These are phyloP conservation scores for Endogone sp. DNA, from an alignment of 192 early-diverging fungal species.

Conservation along the genomic window DNA sequence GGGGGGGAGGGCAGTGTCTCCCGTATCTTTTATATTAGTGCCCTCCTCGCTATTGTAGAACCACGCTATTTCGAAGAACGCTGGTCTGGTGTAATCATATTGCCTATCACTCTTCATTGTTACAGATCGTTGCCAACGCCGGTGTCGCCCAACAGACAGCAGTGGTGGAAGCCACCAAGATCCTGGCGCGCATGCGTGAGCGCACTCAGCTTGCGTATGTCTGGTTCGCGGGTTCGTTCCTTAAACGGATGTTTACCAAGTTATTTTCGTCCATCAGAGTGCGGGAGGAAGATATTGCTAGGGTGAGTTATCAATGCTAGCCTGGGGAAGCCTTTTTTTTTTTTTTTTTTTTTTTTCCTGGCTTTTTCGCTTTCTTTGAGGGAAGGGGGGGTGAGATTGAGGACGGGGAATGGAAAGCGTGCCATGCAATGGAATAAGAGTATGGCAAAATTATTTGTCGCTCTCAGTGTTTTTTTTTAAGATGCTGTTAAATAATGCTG, in stretches of 20 bases:
- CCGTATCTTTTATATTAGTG: too few species aligned
- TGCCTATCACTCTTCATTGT: constrained; percentile 5
- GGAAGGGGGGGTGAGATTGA: not conserved
- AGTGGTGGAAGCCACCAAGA: constrained; percentile 27
- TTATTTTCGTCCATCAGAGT: constrained; percentile 29
- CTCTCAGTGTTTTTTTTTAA: not conserved
- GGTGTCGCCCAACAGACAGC: constrained; percentile 32
- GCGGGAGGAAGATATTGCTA: constrained; percentile 14
- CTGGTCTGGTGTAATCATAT: too few species aligned
- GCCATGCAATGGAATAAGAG: too few species aligned
- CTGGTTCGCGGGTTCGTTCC: constrained; percentile 30
- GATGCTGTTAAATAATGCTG: not conserved
- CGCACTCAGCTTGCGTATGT: constrained; percentile 29
- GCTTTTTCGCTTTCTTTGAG: too few species aligned
- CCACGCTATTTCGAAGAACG: too few species aligned
- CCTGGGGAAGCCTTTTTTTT: too few species aligned
- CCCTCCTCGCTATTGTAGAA: too few species aligned
- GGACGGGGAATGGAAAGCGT: not conserved
- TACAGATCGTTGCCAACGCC: constrained; percentile 27
- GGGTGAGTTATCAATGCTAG: constrained; percentile 7
- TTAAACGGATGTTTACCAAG: constrained; percentile 19
- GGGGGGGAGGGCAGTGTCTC: too few species aligned
- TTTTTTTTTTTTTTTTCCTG: too few species aligned
- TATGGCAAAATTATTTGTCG: too few species aligned
- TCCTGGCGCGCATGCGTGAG: constrained; percentile 30